phyloP scores from a whole-genome alignment of 192 early-diverging fungal species.

The Coemansia sp. region DNA sequence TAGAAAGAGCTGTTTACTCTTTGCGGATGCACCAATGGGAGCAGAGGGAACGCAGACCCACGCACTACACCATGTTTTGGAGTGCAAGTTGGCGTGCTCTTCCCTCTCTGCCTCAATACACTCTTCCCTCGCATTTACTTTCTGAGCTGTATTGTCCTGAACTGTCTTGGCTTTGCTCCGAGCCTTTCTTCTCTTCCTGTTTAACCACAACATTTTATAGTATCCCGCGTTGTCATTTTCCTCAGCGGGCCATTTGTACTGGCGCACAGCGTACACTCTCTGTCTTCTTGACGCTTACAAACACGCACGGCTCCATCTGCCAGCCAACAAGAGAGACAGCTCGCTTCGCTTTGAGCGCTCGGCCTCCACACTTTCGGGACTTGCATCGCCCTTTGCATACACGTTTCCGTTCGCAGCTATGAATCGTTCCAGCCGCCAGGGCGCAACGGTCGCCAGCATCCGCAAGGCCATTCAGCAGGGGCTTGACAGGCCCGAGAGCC shows the following conservation, averaged over 20 bases:
- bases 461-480: conserved; percentile 54
- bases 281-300: conserved; percentile 28
- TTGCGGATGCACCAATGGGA: not conserved
- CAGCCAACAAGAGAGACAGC: conserved; percentile 6
- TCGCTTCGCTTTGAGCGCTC: conserved; percentile 4
- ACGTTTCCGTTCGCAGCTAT: not conserved
- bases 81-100: not conserved
- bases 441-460: conserved; percentile 54
- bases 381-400: conserved; percentile 2
- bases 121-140: conserved; percentile 5
- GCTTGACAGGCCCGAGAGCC: conserved; percentile 47
- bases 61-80: conserved; percentile 2
- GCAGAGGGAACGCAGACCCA: not conserved
- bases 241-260: conserved; percentile 18
- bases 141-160: conserved; percentile 7
- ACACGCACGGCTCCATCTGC: conserved; percentile 21
- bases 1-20: not conserved
- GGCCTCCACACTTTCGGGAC: conserved; percentile 1
- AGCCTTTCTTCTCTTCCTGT: conserved; percentile 4
- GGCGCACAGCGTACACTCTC: conserved; percentile 26
- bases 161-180: not conserved
- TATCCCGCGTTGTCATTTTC: conserved; percentile 21
- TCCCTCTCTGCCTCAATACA: conserved; percentile 9
- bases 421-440: conserved; percentile 20
- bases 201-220: conserved; percentile 2